Conservation (phyloP, 352 stramenopile species). For the Phytophthora litchii region DNA sequence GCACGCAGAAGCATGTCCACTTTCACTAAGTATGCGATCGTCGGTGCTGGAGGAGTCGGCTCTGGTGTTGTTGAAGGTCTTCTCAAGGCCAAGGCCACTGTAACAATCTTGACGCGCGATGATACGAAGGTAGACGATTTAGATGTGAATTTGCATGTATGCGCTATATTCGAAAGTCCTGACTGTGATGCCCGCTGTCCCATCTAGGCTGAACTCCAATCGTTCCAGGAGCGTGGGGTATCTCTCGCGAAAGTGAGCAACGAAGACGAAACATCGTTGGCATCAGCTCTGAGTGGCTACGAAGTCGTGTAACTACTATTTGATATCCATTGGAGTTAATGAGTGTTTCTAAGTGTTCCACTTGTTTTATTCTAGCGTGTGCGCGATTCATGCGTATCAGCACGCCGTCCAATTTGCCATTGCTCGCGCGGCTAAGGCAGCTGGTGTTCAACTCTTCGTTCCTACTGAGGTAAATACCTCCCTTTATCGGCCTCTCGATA, state of each 20-base stretch:
- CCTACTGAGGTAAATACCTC: constrained; percentile 22
- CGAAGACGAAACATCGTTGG: constrained; percentile 22
- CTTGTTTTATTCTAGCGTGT: constrained; percentile 6
- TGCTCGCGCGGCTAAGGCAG: constrained; percentile 26
- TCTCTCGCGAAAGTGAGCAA: constrained; percentile 22
- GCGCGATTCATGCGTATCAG: constrained; percentile 12
- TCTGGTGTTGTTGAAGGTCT: constrained; percentile 15
- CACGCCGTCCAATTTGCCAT: constrained; percentile 11
- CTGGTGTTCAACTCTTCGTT: constrained; percentile 24
- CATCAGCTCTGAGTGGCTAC: constrained; percentile 19
- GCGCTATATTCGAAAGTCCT: not conserved
- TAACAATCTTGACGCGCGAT: constrained; percentile 27
- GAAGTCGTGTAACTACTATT: constrained; percentile 23
- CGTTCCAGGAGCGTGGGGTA: constrained; percentile 22
- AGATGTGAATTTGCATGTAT: not conserved
- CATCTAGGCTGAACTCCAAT: constrained; percentile 19
- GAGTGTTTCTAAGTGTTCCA: not conserved
- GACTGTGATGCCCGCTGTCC: not conserved
- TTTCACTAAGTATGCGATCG: constrained; percentile 22
- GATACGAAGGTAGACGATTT: constrained; percentile 20
- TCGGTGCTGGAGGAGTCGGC: constrained; percentile 28
- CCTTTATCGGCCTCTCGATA: no score
- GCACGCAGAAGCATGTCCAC: constrained; percentile 13
- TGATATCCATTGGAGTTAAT: not conserved
- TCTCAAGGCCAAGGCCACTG: constrained; percentile 24